Evolutionary conservation across 192 early-diverging fungal genomes (phyloP).

Genomic region (Entophlyctis luteolus): DNA sequence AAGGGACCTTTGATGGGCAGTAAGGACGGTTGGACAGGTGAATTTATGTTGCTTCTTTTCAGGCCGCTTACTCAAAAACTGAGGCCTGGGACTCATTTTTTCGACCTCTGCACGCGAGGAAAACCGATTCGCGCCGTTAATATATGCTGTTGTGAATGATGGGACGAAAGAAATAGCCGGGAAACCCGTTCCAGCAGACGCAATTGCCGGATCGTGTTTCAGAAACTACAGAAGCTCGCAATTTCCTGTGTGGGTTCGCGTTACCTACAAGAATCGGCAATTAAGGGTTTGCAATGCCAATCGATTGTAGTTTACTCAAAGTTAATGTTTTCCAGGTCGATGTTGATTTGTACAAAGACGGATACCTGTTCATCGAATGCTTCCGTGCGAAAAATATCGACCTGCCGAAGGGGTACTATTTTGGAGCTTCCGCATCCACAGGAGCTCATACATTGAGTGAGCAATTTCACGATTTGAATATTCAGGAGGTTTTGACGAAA

Average conservation of each 20-base stretch:
- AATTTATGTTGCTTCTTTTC: constrained; percentile 5
- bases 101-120: constrained; percentile 12
- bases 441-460: constrained; percentile 25
- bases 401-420: constrained; percentile 69
- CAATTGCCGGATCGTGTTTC: constrained; percentile 63
- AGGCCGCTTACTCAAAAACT: constrained; percentile 13
- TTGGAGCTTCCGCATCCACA: constrained; percentile 58
- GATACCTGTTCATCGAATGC: constrained; percentile 53
- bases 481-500: too few relatives aligned
- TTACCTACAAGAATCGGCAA: constrained; percentile 60
- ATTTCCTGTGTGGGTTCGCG: constrained; percentile 48
- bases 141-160: constrained; percentile 64
- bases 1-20: constrained; percentile 64
- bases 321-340: constrained; percentile 22
- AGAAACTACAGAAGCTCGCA: constrained; percentile 65
- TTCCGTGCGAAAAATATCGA: constrained; percentile 48
- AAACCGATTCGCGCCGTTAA: constrained; percentile 48
- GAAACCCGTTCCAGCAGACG: constrained; percentile 38
- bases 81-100: constrained; percentile 7
- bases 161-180: constrained; percentile 53
- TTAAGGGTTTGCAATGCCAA: too few relatives aligned
- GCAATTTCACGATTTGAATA: too few relatives aligned
- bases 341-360: constrained; percentile 54
- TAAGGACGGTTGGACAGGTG: constrained; percentile 62
- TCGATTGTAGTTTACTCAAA: neutral